Base-by-base conservation (phyloP, 495 filamentous ascomycete genomes). In the Cryomyces minteri region DNA sequence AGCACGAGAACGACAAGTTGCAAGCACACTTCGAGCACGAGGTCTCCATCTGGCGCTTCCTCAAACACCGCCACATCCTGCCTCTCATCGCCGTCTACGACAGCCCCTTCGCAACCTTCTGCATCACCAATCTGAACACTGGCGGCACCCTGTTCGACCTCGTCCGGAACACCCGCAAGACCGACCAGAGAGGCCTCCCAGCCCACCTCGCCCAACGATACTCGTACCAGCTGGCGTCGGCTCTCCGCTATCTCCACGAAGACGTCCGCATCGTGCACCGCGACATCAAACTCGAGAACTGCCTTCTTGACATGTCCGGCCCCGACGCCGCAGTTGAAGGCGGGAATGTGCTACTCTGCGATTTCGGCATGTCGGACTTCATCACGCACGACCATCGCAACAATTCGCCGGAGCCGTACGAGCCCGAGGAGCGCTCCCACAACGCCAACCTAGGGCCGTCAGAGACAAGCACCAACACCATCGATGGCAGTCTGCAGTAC, bases 241-340 rank as follows among this genome's bases (percentile, higher is more conserved):
- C 80, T 4, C 56, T 84, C 11, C 72, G 80, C 18, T 85, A 85
- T 58, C 60, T 85, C 1, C 80, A 85, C 50, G 72, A 84, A 58
- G 80, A 85, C 55, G 71, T 79, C 30, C 68, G 70, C 1, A 69
- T 85, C 36, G 74, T 82, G 6, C 80, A 85, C 54, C 65, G 80
- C 31, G 80, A 85, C 54, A 74, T 85, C 54, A 85, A 85, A 60
- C 69, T 84, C 5, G 80, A 85, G 56, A 85, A 85, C 50, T 85
- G 80, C 50, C 68, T 85, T 7, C 54, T 85, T 28, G 79, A 84
- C 50, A 61, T 66, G 50, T 60, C 64, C n/a, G 56, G 48, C 10
- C 69, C 73, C 0, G 55, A 67, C 39, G 61, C 67, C 5, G 49
- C 53, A 0, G 47, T 56, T 1, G 71, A 76, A 48, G 71, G 68